Base-by-base conservation (phyloP, 257 asterid genomes). In the Solanum bulbocastanum region DNA sequence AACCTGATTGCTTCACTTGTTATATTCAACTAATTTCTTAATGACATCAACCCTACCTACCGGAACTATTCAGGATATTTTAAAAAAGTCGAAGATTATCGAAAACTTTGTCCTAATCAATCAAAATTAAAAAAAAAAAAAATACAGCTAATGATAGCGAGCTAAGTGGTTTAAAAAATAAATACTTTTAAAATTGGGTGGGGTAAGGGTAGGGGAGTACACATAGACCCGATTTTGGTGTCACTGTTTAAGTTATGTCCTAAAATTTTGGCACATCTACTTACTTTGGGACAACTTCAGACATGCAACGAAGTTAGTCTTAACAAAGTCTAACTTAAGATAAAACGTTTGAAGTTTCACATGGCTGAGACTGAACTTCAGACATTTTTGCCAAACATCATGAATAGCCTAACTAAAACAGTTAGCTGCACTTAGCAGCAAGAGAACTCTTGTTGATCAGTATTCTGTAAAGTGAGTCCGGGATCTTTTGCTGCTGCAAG, bases 401-500 rank as follows among this genome's bases (percentile, higher is more conserved):
- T 42, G 39, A 46, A 81, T 46, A 78, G 16, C 5, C n/a, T 39
- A 15, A 78, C 65, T 44, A 23, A 75, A 6, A 25, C 9, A 44
- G 39, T 76, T 22, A 27, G 60, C 33, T 39, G 36, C 36, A 76
- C 20, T 33, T 13, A 14, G 23, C 85, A 30, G 32, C 68, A 27
- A n/a, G 20, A 85, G 5, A 40, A 40, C 39, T 66, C 40, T 37
- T 65, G 72, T 65, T 25, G 72, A 25, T 65, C 18, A 74, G 49
- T 15, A 71, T 85, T 10, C 20, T 16, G 40, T 13, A 42, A 78
- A 75, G 88, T 89, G 94, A 83, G 89, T 42, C 36, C 96, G 96
- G 78, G 90, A 84, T 89, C 93, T 91, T 89, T 95, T 96, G 92
- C 90, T 95, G 94, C 91, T 92, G 94, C 98, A 96, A 4, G 98